Percentiles rank a stretch among this genome's conserved stretches.
These are phyloP conservation scores for Diaporthe helianthi DNA, from an alignment of 2,329 filamentous ascomycete genomes.

Conservation along the genomic window DNA sequence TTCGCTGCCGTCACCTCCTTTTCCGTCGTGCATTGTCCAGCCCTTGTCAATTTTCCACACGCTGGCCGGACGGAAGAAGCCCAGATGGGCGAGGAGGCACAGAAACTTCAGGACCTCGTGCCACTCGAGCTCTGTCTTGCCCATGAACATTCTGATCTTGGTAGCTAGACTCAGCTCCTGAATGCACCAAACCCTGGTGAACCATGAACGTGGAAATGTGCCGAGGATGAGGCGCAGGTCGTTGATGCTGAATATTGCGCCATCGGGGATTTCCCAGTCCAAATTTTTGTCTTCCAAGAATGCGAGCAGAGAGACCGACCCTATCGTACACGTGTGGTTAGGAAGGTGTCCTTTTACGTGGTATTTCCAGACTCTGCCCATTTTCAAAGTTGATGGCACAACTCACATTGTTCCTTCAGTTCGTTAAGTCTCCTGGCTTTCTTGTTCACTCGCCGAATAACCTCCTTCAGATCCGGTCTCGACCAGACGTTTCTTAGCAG, in stretches of 20 bases:
- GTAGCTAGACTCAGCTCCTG: constrained; percentile 7
- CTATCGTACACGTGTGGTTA: background rate
- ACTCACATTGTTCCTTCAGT: constrained; percentile 19
- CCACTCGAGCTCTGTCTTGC: constrained; percentile 25
- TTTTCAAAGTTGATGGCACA: background rate
- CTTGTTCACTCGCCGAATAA: constrained; percentile 13
- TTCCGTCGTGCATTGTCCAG: constrained; percentile 20
- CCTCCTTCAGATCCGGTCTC: background rate
- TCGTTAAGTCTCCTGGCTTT: constrained; percentile 9
- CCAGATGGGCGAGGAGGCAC: constrained; percentile 7
- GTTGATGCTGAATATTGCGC: constrained; percentile 9
- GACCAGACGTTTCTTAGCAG: background rate
- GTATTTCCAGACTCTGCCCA: background rate
- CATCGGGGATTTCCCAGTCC: constrained; percentile 7
- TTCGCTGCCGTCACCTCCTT: constrained; percentile 25
- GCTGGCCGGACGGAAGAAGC: constrained; percentile 23
- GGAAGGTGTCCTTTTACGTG: background rate
- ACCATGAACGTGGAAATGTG: constrained; percentile 21
- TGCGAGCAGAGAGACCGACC: background rate
- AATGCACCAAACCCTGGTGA: constrained; percentile 20
- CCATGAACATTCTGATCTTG: constrained; percentile 25
- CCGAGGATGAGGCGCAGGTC: constrained; percentile 20
- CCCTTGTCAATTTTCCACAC: constrained; percentile 20
- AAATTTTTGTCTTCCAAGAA: background rate
- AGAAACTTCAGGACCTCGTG: constrained; percentile 22